Evolutionary conservation across 306 rosid genomes (phyloP).

Genomic region (Vigna mungo): DNA sequence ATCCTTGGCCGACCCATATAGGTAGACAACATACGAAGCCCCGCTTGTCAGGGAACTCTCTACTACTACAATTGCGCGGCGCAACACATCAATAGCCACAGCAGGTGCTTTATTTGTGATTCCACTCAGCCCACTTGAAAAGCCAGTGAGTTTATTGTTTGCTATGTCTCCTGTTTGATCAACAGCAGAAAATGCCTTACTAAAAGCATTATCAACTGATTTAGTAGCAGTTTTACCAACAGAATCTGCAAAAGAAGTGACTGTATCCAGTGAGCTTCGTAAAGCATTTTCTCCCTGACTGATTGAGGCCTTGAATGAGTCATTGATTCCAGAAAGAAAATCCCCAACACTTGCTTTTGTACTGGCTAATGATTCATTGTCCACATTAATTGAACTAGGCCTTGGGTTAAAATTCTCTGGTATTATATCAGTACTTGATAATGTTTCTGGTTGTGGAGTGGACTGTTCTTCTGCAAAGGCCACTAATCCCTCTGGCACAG

Average conservation of each 20-base stretch:
- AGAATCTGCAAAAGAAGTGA: slow-evolving; percentile 63
- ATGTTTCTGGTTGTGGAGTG: slow-evolving; percentile 51
- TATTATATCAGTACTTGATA: slow-evolving; percentile 47
- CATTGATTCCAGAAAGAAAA: slow-evolving; percentile 51
- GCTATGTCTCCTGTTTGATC: slow-evolving; percentile 73
- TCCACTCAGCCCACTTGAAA: slow-evolving; percentile 70
- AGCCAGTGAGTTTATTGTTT: slow-evolving; percentile 55
- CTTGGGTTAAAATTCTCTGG: slow-evolving; percentile 46
- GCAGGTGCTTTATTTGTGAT: slow-evolving; percentile 62
- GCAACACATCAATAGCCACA: slow-evolving; percentile 67
- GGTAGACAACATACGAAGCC: slow-evolving; percentile 64
- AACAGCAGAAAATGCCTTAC: slow-evolving; percentile 60
- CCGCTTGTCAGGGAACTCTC: slow-evolving; percentile 76
- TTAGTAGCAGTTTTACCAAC: slow-evolving; percentile 57
- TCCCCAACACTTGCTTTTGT: slow-evolving; percentile 62
- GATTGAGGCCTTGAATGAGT: slow-evolving; percentile 60
- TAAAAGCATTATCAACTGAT: slow-evolving; percentile 61
- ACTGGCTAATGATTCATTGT: slow-evolving; percentile 52
- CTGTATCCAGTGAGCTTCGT: slow-evolving; percentile 61
- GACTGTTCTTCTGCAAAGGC: slow-evolving; percentile 51
- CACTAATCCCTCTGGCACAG: slow-evolving; percentile 48
- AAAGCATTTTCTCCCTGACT: slow-evolving; percentile 61
- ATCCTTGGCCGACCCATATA: slow-evolving; percentile 80
- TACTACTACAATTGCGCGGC: slow-evolving; percentile 60
- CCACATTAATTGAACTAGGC: slow-evolving; percentile 46